Evolutionary conservation across 2,329 filamentous ascomycete species (phyloP), one percentile per base, ranked within the genome.

Genomic region (Chrysoporthe austroafricana): DNA sequence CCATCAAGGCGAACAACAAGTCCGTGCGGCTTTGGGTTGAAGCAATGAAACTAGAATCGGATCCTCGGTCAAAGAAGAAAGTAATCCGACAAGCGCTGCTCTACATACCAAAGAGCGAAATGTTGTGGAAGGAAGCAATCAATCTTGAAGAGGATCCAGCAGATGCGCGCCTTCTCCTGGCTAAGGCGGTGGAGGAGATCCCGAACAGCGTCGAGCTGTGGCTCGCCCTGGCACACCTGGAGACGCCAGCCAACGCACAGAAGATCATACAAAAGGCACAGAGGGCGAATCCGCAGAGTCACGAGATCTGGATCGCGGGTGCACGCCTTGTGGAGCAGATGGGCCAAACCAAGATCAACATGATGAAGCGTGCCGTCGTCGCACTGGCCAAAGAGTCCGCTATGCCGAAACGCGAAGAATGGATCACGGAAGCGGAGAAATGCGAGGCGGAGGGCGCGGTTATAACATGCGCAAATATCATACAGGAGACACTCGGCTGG

Each of bases 71-170:
- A 13, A 97, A 96, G 80, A 98, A 98, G 81, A 90, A 94, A 75
- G 96, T 99, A 8, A 89, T 97, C 44, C 88, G 94, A 66, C 92
- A 96, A 76, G 96, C 96, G 0, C 84, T 99, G 57, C 93, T 98
- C 74, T 91, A 97, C 74, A 92, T 97, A 52, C 94, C 94, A 0
- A 93, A 97, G 75, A 98, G 95, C 0, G 96, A 98, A 60, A 91
- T 92, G 54, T 86, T 99, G n/a, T 99, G 96, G 96, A 99, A 98
- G 77, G 94, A 96, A 76, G 91, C 95, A 5, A 95, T 99, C 70
- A 98, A 98, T 73, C 82, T 98, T 66, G 96, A 98, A 76, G 95
- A 97, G 74, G 91, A 97, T 73, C 88, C 91, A 0, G 91, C 90
- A 42, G 94, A 97, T 80, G 96, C 96, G 4, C 90, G 90, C 70